Base-by-base conservation (phyloP, 2,329 filamentous ascomycete genomes). In the Diplodia sapinea region DNA sequence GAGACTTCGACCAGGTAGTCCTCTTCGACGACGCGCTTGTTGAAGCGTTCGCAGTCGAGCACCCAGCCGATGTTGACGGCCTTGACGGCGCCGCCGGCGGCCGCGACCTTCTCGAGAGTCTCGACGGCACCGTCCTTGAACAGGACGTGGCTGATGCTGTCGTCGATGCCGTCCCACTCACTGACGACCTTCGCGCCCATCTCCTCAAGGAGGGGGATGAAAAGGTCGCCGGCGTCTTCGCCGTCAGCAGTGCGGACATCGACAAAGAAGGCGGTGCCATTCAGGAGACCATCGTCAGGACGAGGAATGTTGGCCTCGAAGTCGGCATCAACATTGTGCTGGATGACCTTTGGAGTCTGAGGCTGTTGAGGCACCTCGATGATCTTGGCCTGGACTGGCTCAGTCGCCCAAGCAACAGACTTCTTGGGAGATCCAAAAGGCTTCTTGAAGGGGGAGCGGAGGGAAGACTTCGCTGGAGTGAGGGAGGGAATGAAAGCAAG, bases 181-280 rank as follows among this genome's bases (percentile, higher is more conserved):
- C 89, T 91, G 52, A 94, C 85, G 73, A 91, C 93, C 55, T 87
- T 86, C 23, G 93, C 93, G 12, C 93, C 93, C 87, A 96, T 93
- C 73, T 92, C 88, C 9, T 84, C 87, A 26, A 96, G 84, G 7
- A 96, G 84, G 72, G 94, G 91, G 17, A 92, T 85, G 75, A 96
- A 96, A 67, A 95, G 87, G 78, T 95, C 91, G 29, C 62, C 49
- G 3, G 50, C 56, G 23, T 74, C 71, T 43, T 88, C 89, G 6
- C 93, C 93, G 73, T 95, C 91, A 9, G 87, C 91, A 0, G 91
- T 94, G 75, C 92, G 88, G 2, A 96, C 92, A 76, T 97, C 93
- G 1, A 95, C 91, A 74, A 89, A 93, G 4, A 95, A 91, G 3
- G 93, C 87, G 17, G 89, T 91, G 1, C 92, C 93, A 29, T 36